phyloP scores from a whole-genome alignment of 495 filamentous ascomycete genomes.

The Trichoderma gamsii region DNA sequence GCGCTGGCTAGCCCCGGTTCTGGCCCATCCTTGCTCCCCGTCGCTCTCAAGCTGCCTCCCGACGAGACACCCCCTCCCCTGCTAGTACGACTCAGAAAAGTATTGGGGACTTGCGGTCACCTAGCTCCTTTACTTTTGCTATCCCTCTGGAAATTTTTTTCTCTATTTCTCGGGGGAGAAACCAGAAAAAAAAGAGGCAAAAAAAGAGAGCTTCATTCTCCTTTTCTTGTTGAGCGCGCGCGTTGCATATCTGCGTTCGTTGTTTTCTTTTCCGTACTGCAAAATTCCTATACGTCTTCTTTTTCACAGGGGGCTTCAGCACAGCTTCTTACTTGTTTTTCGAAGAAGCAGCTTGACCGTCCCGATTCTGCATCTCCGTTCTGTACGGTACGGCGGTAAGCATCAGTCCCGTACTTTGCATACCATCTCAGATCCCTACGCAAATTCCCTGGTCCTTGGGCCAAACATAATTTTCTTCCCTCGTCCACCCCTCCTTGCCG shows the following conservation, averaged over 20 bases:
- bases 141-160: neutral
- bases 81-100: neutral
- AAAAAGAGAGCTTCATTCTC: neutral
- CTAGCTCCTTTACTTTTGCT: slow-evolving; percentile 3
- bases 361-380: slow-evolving; percentile 4
- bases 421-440: slow-evolving; percentile 1
- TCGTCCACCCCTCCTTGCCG: slow-evolving; percentile 6
- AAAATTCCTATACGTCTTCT: neutral
- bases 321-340: neutral
- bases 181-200: too few relatives aligned
- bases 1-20: slow-evolving; percentile 35
- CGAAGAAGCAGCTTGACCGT: neutral
- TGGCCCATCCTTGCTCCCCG: slow-evolving; percentile 28
- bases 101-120: slow-evolving; percentile 8
- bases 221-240: neutral
- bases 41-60: slow-evolving; percentile 19
- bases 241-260: neutral
- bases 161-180: neutral
- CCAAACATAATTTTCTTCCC: neutral
- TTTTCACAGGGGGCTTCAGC: neutral
- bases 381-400: slow-evolving; percentile 14
- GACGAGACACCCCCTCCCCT: slow-evolving; percentile 8
- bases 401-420: slow-evolving; percentile 10
- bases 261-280: neutral
- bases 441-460: slow-evolving; percentile 1